These are phyloP conservation scores for Schizophyllum amplum DNA, from an alignment of 1,284 basidiomycete genomes.

Conservation along the genomic window DNA sequence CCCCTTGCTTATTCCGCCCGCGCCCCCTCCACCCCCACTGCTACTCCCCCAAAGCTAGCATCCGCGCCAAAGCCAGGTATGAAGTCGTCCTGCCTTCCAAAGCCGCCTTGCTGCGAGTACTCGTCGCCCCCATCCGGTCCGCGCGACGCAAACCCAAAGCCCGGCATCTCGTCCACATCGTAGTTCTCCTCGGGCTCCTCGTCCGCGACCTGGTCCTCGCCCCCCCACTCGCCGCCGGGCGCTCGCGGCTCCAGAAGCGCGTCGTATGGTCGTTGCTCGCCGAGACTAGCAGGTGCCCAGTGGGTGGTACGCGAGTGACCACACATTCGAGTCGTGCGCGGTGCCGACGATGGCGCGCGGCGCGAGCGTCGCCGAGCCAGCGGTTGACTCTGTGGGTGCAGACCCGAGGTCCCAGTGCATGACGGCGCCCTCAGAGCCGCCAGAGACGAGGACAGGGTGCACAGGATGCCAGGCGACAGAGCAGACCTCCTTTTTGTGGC, in stretches of 20 bases:
- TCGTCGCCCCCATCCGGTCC: neutral
- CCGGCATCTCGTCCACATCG: neutral
- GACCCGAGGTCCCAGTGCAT: constrained; percentile 79
- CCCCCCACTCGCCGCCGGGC: constrained; percentile 35
- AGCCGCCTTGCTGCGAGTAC: neutral
- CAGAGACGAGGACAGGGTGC: constrained; percentile 87
- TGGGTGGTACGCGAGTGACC: constrained; percentile 93
- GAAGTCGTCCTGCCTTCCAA: neutral
- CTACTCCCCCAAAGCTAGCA: neutral
- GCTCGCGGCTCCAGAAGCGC: constrained; percentile 91
- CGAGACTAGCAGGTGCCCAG: constrained; percentile 90
- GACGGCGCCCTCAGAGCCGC: constrained; percentile 90
- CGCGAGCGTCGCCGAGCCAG: constrained; percentile 25
- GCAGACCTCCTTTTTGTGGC: constrained; percentile 97
- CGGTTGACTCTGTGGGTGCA: constrained; percentile 38
- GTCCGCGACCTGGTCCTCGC: neutral
- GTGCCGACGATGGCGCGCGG: constrained; percentile 82
- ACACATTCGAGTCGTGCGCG: constrained; percentile 97
- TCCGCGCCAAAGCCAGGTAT: neutral
- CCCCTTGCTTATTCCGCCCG: neutral
- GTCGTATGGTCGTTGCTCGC: constrained; percentile 97
- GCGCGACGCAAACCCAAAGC: neutral
- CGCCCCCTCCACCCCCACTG: neutral
- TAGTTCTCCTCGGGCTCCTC: neutral
- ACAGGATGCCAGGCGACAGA: constrained; percentile 94